A percentile compares a stretch with the other conserved stretches of the same genome.
Evolutionary conservation across 805 yeast species (phyloP).

Genomic region (Candida endomychidarum): DNA sequence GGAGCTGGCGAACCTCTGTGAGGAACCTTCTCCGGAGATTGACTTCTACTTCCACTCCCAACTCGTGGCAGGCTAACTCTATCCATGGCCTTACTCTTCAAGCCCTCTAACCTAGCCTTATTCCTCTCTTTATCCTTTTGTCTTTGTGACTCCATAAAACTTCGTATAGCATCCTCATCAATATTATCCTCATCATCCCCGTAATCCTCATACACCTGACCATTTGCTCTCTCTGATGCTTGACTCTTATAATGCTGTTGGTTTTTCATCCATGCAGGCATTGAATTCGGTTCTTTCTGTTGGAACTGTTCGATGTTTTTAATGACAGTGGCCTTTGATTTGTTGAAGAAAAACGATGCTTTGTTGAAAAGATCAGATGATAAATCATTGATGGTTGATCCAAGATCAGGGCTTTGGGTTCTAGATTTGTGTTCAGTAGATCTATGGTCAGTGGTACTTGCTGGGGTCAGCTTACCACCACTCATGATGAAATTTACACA

Average conservation of each 20-base stretch:
- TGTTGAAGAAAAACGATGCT: slow-evolving; percentile 58
- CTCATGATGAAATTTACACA: slow-evolving; percentile 70
- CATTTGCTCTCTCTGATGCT: slow-evolving; percentile 34
- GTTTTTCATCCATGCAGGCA: slow-evolving; percentile 78
- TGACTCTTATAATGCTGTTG: slow-evolving; percentile 48
- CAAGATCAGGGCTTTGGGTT: slow-evolving; percentile 20
- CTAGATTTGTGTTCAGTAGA: slow-evolving; percentile 4
- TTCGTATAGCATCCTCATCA: slow-evolving; percentile 40
- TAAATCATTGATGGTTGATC: slow-evolving; percentile 47
- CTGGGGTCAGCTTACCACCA: slow-evolving; percentile 13
- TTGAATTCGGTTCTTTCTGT: slow-evolving; percentile 22
- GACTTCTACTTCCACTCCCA: not conserved
- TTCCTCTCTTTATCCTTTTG: slow-evolving; percentile 37
- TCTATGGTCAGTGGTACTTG: slow-evolving; percentile 1
- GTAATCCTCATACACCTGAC: slow-evolving; percentile 42
- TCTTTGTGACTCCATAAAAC: slow-evolving; percentile 36
- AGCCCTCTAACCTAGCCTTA: slow-evolving; percentile 22
- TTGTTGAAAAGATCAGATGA: slow-evolving; percentile 56
- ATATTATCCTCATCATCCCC: slow-evolving; percentile 50
- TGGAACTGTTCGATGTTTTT: slow-evolving; percentile 63
- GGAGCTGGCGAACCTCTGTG: too few species aligned
- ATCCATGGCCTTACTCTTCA: slow-evolving; percentile 13
- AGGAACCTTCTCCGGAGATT: too few species aligned
- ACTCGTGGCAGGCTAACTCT: not conserved
- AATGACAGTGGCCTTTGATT: slow-evolving; percentile 60